Conservation (phyloP, 208 protist genomes). For the Trypanosoma cruzi region DNA sequence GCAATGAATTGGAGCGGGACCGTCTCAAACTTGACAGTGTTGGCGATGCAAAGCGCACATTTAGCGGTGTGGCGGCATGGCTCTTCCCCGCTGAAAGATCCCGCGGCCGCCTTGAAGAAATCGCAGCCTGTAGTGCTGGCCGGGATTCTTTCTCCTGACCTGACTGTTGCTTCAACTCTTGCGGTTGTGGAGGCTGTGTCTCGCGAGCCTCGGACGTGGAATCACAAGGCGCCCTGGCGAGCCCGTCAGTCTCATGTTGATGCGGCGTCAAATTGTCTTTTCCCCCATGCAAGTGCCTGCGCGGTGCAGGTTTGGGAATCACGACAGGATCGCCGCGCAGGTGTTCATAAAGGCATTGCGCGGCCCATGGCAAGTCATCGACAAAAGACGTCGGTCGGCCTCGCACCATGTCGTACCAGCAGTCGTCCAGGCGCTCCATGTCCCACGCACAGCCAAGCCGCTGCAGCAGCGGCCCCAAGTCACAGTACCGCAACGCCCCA, state of each 20-base stretch:
- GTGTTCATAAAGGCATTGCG: slow-evolving; percentile 55
- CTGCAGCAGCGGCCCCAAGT: slow-evolving; percentile 39
- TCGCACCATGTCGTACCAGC: slow-evolving; percentile 79
- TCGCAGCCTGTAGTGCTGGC: background rate
- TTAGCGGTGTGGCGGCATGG: background rate
- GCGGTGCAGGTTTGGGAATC: background rate
- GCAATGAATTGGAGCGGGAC: background rate
- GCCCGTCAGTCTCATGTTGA: background rate
- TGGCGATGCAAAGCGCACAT: slow-evolving; percentile 17
- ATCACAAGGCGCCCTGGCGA: background rate
- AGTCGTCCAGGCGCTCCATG: slow-evolving; percentile 72
- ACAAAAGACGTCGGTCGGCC: slow-evolving; percentile 45
- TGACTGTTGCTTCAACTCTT: too few relatives aligned
- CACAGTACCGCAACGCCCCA: slow-evolving; percentile 52
- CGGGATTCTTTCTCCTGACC: background rate
- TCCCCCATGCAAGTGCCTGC: background rate
- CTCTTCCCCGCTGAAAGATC: background rate
- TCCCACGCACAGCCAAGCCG: slow-evolving; percentile 43
- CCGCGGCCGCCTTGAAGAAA: background rate
- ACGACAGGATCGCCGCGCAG: slow-evolving; percentile 3
- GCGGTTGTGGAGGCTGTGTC: background rate
- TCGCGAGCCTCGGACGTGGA: background rate
- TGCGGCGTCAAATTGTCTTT: background rate
- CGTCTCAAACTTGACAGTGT: slow-evolving; percentile 27
- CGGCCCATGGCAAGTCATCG: slow-evolving; percentile 44